These are phyloP conservation scores for Hamiltosporidium magnivora DNA, from an alignment of 371 early-diverging fungal species.

Conservation along the genomic window DNA sequence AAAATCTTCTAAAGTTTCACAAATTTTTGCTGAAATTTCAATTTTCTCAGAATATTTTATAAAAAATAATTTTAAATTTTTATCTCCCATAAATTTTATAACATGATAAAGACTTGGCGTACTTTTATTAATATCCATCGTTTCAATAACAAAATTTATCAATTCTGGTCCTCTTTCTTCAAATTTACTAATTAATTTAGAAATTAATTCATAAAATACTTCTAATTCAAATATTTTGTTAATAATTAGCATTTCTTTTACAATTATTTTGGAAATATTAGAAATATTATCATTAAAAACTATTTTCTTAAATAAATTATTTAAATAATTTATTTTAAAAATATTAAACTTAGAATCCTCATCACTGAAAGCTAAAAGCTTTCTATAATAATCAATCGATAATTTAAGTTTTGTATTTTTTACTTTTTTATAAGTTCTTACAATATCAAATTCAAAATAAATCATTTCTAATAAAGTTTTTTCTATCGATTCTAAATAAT, in stretches of 20 bases:
- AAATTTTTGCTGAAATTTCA: neutral
- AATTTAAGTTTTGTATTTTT: conserved; percentile 5
- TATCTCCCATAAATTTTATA: neutral
- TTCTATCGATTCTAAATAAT: conserved; percentile 22
- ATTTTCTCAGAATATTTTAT: neutral
- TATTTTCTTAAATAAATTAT: conserved; percentile 1
- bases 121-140: neutral
- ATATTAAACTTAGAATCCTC: conserved; percentile 6
- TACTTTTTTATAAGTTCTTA: conserved; percentile 5
- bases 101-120: neutral
- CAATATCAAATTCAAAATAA: conserved; percentile 20
- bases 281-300: conserved; percentile 12
- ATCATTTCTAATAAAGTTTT: conserved; percentile 14
- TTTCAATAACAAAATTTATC: neutral
- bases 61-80: neutral
- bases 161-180: conserved; percentile 4
- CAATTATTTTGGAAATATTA: conserved; percentile 3
- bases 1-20: neutral
- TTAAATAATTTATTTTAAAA: conserved; percentile 16
- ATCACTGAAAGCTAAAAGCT: conserved; percentile 8
- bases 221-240: conserved; percentile 18
- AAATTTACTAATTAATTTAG: conserved; percentile 1
- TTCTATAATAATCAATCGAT: conserved; percentile 5
- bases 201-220: conserved; percentile 2
- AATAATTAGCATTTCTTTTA: conserved; percentile 10